A percentile compares a stretch with the other conserved stretches of the same genome.
phyloP scores from a whole-genome alignment of 2,329 filamentous ascomycete genomes.

The Chalaropsis ovoidea region DNA sequence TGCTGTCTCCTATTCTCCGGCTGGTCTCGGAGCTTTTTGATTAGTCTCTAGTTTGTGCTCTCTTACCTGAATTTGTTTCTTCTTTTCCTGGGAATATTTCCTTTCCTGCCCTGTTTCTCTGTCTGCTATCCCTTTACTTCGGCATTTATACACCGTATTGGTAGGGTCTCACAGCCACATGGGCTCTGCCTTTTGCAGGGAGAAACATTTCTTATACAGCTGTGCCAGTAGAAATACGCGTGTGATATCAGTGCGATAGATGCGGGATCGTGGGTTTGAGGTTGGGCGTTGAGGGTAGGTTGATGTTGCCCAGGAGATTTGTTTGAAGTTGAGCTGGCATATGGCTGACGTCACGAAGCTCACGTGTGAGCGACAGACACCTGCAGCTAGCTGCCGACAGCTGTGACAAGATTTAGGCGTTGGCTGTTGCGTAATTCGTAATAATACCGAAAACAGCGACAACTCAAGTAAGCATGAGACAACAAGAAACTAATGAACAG shows the following conservation, averaged over 20 bases:
- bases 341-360: not conserved
- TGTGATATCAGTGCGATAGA: not conserved
- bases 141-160: not conserved
- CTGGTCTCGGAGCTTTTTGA: not conserved
- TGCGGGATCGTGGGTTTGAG: not conserved
- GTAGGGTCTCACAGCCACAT: slow-evolving; percentile 9
- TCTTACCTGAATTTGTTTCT: not conserved
- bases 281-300: not conserved
- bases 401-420: not conserved
- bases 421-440: not conserved
- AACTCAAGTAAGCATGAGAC: not conserved
- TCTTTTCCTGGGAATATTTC: not conserved
- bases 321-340: too few species aligned
- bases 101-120: not conserved
- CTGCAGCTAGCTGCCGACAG: not conserved
- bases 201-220: slow-evolving; percentile 5
- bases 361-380: not conserved
- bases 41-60: not conserved
- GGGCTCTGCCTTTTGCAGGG: slow-evolving; percentile 5
- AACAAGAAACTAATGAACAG: not conserved
- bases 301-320: not conserved
- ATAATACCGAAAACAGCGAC: not conserved
- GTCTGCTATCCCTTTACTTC: not conserved
- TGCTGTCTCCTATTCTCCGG: not conserved
- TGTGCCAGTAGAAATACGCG: not conserved